phyloP scores from a whole-genome alignment of 2,329 filamentous ascomycete genomes.

The Sporothrix inflata region DNA sequence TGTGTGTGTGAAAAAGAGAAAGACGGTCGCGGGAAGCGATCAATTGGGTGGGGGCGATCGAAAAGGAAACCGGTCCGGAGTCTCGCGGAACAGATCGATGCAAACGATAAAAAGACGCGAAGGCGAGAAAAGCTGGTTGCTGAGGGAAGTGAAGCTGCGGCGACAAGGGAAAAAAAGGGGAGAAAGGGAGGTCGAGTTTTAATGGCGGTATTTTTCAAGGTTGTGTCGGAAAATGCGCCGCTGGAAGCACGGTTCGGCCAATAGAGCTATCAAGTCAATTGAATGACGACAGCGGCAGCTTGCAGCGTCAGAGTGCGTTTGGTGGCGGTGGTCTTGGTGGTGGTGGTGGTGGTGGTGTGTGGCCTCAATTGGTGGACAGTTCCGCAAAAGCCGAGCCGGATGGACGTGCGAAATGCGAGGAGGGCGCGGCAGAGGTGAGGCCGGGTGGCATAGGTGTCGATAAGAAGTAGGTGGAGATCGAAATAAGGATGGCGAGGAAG shows the following conservation, averaged over 20 bases:
- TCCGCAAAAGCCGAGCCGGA: constrained; percentile 10
- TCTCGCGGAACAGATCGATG: not conserved
- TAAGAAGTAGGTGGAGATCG: not conserved
- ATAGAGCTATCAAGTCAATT: constrained; percentile 15
- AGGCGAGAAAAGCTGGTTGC: not conserved
- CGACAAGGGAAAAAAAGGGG: constrained; percentile 1
- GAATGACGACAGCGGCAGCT: constrained; percentile 17
- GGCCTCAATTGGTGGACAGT: constrained; percentile 2
- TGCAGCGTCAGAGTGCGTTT: constrained; percentile 1
- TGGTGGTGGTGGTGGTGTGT: constrained; percentile 7
- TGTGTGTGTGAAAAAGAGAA: not conserved
- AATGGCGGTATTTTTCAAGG: constrained; percentile 7
- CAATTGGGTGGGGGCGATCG: not conserved
- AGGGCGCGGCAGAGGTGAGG: not conserved
- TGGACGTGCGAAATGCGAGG: not conserved
- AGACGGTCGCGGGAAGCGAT: not conserved
- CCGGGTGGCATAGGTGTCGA: constrained; percentile 2
- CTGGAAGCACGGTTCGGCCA: not conserved
- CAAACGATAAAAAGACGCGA: not conserved
- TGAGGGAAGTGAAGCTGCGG: not conserved
- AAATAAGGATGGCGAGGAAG: not conserved
- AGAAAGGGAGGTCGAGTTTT: constrained; percentile 10
- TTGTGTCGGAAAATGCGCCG: constrained; percentile 11
- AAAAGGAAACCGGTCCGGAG: not conserved
- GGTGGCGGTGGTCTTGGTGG: not conserved